phyloP scores from a whole-genome alignment of 192 early-diverging fungal genomes.

The Obelidium mucronatum region DNA sequence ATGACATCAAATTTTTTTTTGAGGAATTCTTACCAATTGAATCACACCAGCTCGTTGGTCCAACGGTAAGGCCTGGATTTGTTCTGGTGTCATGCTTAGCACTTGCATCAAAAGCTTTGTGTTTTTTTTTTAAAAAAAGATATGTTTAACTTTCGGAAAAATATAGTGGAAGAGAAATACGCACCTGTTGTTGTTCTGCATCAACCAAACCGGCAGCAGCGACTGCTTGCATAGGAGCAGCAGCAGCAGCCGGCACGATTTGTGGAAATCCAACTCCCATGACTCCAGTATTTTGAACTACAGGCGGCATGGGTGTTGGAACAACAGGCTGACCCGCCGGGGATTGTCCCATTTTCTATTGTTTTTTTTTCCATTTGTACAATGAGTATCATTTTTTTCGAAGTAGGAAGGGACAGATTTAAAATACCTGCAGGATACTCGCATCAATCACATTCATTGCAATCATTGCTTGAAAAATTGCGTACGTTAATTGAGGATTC shows the following conservation, averaged over 20 bases:
- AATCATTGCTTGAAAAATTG: slow-evolving; percentile 82
- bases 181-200: slow-evolving; percentile 12
- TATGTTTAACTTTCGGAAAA: not conserved
- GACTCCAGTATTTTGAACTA: slow-evolving; percentile 20
- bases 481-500: slow-evolving; percentile 87
- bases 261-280: not conserved
- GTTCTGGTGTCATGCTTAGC: slow-evolving; percentile 79
- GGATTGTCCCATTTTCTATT: not conserved
- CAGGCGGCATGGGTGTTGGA: not conserved
- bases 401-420: slow-evolving; percentile 8
- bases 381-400: no score
- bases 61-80: slow-evolving; percentile 79
- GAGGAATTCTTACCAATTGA: slow-evolving; percentile 50
- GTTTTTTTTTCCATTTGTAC: no score
- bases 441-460: slow-evolving; percentile 82
- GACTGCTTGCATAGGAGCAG: not conserved
- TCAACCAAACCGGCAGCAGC: not conserved
- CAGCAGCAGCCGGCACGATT: not conserved
- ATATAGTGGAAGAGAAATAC: not conserved
- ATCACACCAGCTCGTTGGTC: slow-evolving; percentile 79
- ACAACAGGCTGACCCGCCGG: not conserved
- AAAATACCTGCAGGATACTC: slow-evolving; percentile 49
- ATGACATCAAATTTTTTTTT: not conserved
- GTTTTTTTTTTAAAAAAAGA: no score
- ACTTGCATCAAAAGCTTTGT: slow-evolving; percentile 79